Percentiles rank a stretch among this genome's conserved stretches.
Conservation (phyloP, 2,329 filamentous ascomycete species). For the Chaetomiaceae sp. region DNA sequence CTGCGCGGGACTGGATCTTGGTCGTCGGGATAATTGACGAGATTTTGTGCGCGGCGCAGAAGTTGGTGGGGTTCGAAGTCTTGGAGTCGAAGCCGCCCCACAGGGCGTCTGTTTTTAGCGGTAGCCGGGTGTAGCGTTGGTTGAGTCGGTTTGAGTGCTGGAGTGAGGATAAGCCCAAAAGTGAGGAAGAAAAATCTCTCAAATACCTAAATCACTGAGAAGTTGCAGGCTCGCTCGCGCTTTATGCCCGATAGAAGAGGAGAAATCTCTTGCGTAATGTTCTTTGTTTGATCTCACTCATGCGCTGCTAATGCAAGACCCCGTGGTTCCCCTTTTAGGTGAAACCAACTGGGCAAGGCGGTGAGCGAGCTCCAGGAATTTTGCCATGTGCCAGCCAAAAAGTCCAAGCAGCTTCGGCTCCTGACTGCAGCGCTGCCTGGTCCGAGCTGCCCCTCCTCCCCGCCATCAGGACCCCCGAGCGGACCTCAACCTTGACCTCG, state of each 20-base stretch:
- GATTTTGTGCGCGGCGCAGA: conserved; percentile 29
- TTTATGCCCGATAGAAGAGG: no score
- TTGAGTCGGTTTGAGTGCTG: no score
- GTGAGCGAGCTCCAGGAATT: conserved; percentile 26
- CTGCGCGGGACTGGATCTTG: conserved; percentile 23
- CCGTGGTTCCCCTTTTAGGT: neutral
- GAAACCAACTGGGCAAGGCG: conserved; percentile 22
- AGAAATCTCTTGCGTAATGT: no score
- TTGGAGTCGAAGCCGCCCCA: conserved; percentile 21
- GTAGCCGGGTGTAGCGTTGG: neutral
- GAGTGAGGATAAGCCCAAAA: no score
- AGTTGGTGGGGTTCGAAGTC: conserved; percentile 27
- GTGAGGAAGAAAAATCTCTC: no score
- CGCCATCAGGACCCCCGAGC: conserved; percentile 16
- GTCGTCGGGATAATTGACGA: conserved; percentile 26
- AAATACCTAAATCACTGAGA: no score
- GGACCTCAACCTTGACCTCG: conserved; percentile 5
- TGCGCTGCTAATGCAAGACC: neutral
- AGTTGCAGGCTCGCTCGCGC: no score
- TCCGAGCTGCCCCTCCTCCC: conserved; percentile 25
- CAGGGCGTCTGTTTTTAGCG: conserved; percentile 5
- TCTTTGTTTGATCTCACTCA: no score
- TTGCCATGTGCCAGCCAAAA: conserved; percentile 26
- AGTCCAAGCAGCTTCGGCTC: conserved; percentile 23
- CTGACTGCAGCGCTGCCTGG: conserved; percentile 6